Conservation (phyloP, 2,329 filamentous ascomycete species). For the Berkeleyomyces rouxiae region DNA sequence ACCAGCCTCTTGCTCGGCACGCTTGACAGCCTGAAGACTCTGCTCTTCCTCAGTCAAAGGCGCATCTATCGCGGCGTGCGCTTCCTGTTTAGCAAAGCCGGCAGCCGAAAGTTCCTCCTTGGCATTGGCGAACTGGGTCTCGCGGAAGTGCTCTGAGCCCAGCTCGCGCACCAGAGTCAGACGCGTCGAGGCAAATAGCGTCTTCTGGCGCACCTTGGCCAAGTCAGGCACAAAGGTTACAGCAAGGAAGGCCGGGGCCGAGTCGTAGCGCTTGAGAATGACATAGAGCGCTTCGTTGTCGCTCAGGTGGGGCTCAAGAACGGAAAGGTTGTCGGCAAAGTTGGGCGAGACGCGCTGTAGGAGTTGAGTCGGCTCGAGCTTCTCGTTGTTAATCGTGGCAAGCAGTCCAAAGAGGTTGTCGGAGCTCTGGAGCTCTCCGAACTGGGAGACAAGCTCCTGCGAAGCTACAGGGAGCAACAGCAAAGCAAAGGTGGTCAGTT, state of each 20-base stretch:
- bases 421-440: constrained; percentile 50
- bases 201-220: constrained; percentile 70
- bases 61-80: constrained; percentile 45
- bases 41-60: constrained; percentile 68
- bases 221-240: constrained; percentile 66
- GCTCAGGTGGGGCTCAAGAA: constrained; percentile 46
- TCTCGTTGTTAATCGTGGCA: constrained; percentile 51
- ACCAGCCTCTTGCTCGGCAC: constrained; percentile 59
- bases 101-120: constrained; percentile 49
- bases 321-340: constrained; percentile 47
- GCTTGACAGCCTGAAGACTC: constrained; percentile 53
- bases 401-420: constrained; percentile 51
- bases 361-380: constrained; percentile 42
- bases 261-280: constrained; percentile 51
- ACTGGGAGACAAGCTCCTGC: constrained; percentile 57
- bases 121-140: constrained; percentile 57
- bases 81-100: constrained; percentile 58
- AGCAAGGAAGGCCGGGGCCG: constrained; percentile 43
- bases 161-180: constrained; percentile 61
- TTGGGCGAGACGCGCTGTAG: constrained; percentile 36
- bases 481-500: not conserved
- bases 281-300: constrained; percentile 55
- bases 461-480: constrained; percentile 37
- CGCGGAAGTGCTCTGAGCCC: constrained; percentile 61
- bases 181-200: constrained; percentile 66